Base-by-base conservation (phyloP, 768 basidiomycete genomes). In the Lanmaoa rubissima region DNA sequence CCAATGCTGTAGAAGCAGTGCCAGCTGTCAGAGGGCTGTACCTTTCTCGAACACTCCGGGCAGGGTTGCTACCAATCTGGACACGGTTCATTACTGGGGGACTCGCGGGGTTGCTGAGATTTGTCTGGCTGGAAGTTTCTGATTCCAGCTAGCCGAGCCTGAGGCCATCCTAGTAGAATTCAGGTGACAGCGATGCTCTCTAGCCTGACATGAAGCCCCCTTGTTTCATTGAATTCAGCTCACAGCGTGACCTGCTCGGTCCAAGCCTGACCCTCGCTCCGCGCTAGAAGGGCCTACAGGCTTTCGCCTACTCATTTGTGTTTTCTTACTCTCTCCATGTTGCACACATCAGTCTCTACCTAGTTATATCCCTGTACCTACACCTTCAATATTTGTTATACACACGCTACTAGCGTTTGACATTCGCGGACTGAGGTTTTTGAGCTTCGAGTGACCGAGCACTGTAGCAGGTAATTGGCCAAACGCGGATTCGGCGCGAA, bases 1-100 rank as follows among this genome's bases (percentile, higher is more conserved):
- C 8, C 11, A 39, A 50, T 65, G 59, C 65, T 65, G 65, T 65
- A 42, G 4, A 59, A 35, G 44, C 57, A 10, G 50, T 52, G 57
- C 43, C 26, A 17, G 17, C 14, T n/a, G 26, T 31, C 28, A 31
- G 7, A 40, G 45, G 45, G 61, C 48, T 50, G 44, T 61, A 44
- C 58, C 32, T 26, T 24, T 45, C 34, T 38, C 9, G 3, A 13
- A 14, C 4, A 28, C 28, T 28, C 5, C 26, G 16, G 16, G 10
- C 43, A 17, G 19, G 19, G 12, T 17, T 26, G 9, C 38, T 41
- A 52, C 34, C 21, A 32, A 24, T 3, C 2, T 13, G 51, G 46
- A 32, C 19, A 51, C 4, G 16, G 17, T n/a, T 38, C 47, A 54
- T 51, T 41, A 26, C 48, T 32, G 41, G 42, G 40, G 50, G 10